Base-by-base conservation (phyloP, 2,329 filamentous ascomycete species). In the Seiridium cupressi region DNA sequence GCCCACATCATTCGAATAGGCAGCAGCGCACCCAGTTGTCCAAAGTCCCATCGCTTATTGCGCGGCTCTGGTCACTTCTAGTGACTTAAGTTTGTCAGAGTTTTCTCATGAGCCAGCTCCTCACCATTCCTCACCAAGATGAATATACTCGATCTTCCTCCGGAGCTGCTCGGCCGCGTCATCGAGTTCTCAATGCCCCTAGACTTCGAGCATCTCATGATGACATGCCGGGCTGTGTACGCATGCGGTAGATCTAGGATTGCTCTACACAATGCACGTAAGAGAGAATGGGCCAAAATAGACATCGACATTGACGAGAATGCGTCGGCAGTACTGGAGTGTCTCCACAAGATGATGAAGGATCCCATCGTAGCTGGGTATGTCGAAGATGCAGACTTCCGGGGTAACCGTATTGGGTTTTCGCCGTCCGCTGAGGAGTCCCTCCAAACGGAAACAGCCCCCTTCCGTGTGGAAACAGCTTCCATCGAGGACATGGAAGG, bases 181-280 rank as follows among this genome's bases (percentile, higher is more conserved):
- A 55, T 66, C 10, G 44, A 58, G 32, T 55, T 63, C 18, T 64
- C 65, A 6, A 61, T 63, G 38, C 62, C 65, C 13, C 61, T 61
- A 5, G 62, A 54, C 4, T 66, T 64, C 40, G 63, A 65, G 44
- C 62, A 57, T 47, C 44, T 66, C 26, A 61, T 64, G 58, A 13
- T 60, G 18, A 63, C 44, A 10, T 66, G 63, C 36, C 61, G 44
- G 38, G 36, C 46, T 13, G 44, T 66, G 5, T 62, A 62, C 42
- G 58, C 62, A n/a, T 61, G 57, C 49, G 64, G 64, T 8, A 44
- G 44, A 34, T 35, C 10, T 6, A 40, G 55, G 35, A 58, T 64
- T 35, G 10, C 55, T 26, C 42, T 11, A 11, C 55, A 64, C 26
- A 55, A 60, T 31, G 13, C 31, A 5, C 46, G 51, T 31, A 62